Evolutionary conservation across 2,329 filamentous ascomycete genomes (phyloP).

Genomic region (Orbilia ellipsospora): DNA sequence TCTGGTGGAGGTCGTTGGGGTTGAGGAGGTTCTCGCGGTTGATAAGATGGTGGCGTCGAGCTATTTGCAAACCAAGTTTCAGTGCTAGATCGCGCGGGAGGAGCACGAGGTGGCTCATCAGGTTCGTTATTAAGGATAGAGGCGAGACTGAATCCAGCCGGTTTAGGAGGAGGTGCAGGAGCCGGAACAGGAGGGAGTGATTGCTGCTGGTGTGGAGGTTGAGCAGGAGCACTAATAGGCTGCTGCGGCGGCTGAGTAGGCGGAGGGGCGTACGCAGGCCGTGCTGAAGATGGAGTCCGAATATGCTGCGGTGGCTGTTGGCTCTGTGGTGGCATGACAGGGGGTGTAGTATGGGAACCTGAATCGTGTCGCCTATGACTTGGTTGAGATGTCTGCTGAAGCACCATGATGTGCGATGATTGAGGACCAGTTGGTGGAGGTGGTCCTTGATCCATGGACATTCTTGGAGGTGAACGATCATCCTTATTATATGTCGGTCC

Average conservation of each 20-base stretch:
- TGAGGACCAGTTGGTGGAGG: constrained; percentile 10
- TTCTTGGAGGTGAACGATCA: constrained; percentile 44
- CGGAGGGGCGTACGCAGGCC: constrained; percentile 19
- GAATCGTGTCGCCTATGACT: constrained; percentile 52
- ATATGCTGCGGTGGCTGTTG: constrained; percentile 46
- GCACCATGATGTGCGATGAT: constrained; percentile 31
- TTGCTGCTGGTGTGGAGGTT: constrained; percentile 13
- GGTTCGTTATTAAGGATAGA: constrained; percentile 44
- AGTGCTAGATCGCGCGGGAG: constrained; percentile 1
- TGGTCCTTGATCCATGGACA: constrained; percentile 40
- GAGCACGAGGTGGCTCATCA: constrained; percentile 23
- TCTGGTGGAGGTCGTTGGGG: constrained; percentile 42
- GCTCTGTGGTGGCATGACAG: constrained; percentile 19
- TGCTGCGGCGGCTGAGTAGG: constrained; percentile 27
- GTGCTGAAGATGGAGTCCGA: constrained; percentile 18
- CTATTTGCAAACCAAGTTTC: constrained; percentile 39
- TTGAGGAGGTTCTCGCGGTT: constrained; percentile 28
- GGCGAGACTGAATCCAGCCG: constrained; percentile 39
- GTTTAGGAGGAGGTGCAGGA: constrained; percentile 25
- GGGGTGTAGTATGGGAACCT: constrained; percentile 21
- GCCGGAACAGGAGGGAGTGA: background rate
- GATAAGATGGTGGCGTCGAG: constrained; percentile 25
- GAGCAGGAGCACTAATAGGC: constrained; percentile 12
- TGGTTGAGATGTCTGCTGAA: constrained; percentile 39
- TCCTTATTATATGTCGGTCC: constrained; percentile 33